Conservation (phyloP, 805 yeast species). For the Komagataella mondaviorum region DNA sequence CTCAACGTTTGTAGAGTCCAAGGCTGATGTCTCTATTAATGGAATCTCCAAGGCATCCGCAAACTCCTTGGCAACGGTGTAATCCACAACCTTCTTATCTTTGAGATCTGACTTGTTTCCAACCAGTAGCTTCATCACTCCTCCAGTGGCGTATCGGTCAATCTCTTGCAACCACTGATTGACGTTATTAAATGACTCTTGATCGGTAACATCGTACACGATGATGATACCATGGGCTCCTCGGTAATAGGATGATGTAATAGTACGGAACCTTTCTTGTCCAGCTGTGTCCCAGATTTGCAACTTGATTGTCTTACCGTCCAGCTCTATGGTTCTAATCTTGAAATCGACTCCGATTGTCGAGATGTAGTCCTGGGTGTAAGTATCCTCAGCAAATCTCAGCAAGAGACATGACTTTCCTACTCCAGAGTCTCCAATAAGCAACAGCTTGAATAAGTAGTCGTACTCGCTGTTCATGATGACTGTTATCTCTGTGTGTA, state of each 20-base stretch:
- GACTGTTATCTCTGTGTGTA: not conserved
- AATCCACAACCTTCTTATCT: constrained; percentile 91
- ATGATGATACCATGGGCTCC: constrained; percentile 98
- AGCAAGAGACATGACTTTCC: constrained; percentile 92
- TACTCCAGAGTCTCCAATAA: constrained; percentile 98
- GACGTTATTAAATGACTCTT: constrained; percentile 89
- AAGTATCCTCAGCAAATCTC: constrained; percentile 95
- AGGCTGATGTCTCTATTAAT: constrained; percentile 91
- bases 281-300: constrained; percentile 99
- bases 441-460: constrained; percentile 83
- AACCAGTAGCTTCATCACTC: constrained; percentile 88
- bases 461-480: constrained; percentile 91
- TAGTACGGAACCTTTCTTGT: constrained; percentile 95
- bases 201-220: constrained; percentile 96
- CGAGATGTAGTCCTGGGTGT: constrained; percentile 92
- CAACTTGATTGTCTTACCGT: constrained; percentile 92
- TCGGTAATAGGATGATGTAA: constrained; percentile 93
- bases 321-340: constrained; percentile 81
- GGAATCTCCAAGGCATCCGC: constrained; percentile 93
- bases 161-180: constrained; percentile 98
- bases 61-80: constrained; percentile 92
- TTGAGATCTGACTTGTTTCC: constrained; percentile 94
- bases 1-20: constrained; percentile 91
- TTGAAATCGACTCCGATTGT: constrained; percentile 96
- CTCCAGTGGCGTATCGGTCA: constrained; percentile 96